These are phyloP conservation scores for Serendipita sp. DNA, from an alignment of 768 basidiomycete genomes.

Conservation along the genomic window DNA sequence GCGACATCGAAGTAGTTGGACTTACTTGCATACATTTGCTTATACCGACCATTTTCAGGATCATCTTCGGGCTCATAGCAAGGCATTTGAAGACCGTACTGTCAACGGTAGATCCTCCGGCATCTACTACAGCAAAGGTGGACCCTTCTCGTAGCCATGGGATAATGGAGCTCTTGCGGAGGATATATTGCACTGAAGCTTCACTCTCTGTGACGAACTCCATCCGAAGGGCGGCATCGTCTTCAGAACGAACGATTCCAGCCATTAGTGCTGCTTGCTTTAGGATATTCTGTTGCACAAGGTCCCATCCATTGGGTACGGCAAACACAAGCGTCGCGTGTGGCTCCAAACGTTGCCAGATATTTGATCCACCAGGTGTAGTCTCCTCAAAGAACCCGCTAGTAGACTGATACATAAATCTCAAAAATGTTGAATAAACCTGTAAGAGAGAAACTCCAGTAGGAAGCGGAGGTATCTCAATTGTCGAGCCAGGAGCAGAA, in stretches of 20 bases:
- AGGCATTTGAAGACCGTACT: background rate
- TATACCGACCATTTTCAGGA: background rate
- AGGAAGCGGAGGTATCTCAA: slow-evolving; percentile 8
- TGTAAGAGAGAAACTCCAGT: slow-evolving; percentile 8
- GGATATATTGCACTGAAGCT: slow-evolving; percentile 13
- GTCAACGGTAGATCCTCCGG: background rate
- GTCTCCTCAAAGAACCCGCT: slow-evolving; percentile 15
- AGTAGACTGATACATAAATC: slow-evolving; percentile 17
- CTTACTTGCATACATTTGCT: background rate
- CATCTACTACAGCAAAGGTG: background rate
- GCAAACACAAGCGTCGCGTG: slow-evolving; percentile 16
- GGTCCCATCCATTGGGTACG: slow-evolving; percentile 22
- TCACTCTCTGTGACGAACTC: slow-evolving; percentile 9
- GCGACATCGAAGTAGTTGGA: background rate
- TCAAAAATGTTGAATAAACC: slow-evolving; percentile 16
- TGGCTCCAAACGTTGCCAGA: slow-evolving; percentile 17
- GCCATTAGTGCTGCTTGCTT: slow-evolving; percentile 16
- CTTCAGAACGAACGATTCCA: slow-evolving; percentile 13
- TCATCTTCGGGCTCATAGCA: background rate
- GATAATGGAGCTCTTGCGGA: background rate
- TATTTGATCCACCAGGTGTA: slow-evolving; percentile 11
- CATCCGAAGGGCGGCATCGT: slow-evolving; percentile 11
- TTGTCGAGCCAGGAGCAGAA: background rate
- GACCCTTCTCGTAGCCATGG: background rate
- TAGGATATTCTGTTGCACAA: slow-evolving; percentile 19